phyloP scores from a whole-genome alignment of 371 early-diverging fungal species.

The Sporodiniella umbellata region DNA sequence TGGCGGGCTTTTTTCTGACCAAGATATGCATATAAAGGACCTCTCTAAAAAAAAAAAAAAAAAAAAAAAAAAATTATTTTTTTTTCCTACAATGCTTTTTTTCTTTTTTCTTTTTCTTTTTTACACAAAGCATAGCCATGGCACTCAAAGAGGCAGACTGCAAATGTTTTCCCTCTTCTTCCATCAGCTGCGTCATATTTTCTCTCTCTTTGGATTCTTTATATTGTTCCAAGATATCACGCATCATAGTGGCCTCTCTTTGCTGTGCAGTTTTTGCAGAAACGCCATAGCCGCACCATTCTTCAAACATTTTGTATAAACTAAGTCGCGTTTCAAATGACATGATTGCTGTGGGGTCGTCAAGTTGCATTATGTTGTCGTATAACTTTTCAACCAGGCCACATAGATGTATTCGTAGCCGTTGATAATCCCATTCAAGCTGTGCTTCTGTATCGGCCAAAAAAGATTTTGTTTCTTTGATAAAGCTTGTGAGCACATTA shows the following conservation, averaged over 20 bases:
- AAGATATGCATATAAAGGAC: conserved; percentile 64
- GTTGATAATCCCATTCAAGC: conserved; percentile 85
- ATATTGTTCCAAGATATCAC: conserved; percentile 68
- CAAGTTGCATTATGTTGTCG: conserved; percentile 53
- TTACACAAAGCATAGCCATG: conserved; percentile 85
- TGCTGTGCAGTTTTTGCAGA: conserved; percentile 61
- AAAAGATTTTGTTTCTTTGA: conserved; percentile 73
- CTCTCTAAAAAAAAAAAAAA: conserved; percentile 41
- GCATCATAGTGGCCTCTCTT: conserved; percentile 74
- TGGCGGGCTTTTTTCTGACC: conserved; percentile 61
- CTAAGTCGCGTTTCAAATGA: conserved; percentile 76
- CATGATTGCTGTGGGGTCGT: conserved; percentile 54
- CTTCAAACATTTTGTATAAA: conserved; percentile 83
- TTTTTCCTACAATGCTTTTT: no score
- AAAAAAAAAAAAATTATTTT: no score
- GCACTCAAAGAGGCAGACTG: conserved; percentile 81
- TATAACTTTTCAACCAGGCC: conserved; percentile 83
- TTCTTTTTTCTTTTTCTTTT: no score
- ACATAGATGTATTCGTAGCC: conserved; percentile 84
- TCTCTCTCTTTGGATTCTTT: conserved; percentile 71
- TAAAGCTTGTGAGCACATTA: conserved; percentile 61
- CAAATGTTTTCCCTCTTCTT: conserved; percentile 73
- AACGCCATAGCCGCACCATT: conserved; percentile 90
- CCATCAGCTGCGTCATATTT: conserved; percentile 61
- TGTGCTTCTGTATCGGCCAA: conserved; percentile 70